Conservation (phyloP, 805 yeast genomes). For the Metschnikowia lachancei region DNA sequence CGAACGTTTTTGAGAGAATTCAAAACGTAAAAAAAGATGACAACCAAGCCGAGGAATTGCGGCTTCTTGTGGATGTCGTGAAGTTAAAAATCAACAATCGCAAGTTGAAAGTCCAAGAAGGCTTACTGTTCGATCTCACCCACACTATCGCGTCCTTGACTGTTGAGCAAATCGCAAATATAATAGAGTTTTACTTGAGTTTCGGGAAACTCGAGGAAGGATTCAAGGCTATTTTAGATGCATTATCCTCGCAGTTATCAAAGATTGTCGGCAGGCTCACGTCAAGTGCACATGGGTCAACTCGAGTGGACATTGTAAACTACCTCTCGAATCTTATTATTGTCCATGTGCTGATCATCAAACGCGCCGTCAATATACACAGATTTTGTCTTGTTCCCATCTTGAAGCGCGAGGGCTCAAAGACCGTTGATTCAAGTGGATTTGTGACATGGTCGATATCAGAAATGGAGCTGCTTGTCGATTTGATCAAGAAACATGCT, state of each 20-base stretch:
- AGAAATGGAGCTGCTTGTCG: conserved; percentile 58
- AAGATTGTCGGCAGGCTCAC: conserved; percentile 34
- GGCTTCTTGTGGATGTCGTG: conserved; percentile 39
- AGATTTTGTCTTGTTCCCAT: conserved; percentile 47
- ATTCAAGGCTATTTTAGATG: conserved; percentile 32
- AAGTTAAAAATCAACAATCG: conserved; percentile 40
- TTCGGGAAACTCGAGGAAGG: conserved; percentile 40
- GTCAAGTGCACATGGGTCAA: conserved; percentile 42
- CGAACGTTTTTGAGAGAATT: conserved; percentile 28
- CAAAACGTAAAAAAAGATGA: conserved; percentile 13
- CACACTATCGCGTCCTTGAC: conserved; percentile 32
- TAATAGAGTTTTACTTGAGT: conserved; percentile 35
- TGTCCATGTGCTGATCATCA: conserved; percentile 35
- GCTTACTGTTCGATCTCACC: conserved; percentile 37
- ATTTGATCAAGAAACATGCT: conserved; percentile 62
- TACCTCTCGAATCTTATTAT: conserved; percentile 40
- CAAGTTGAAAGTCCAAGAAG: conserved; percentile 36
- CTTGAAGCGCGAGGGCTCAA: conserved; percentile 27
- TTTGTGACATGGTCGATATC: conserved; percentile 76
- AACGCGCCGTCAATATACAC: conserved; percentile 54
- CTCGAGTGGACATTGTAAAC: conserved; percentile 42
- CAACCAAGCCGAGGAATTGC: conserved; percentile 24
- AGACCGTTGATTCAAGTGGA: conserved; percentile 32
- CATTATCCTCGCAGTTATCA: conserved; percentile 33
- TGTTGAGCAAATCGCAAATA: conserved; percentile 30